Evolutionary conservation across 257 asterid genomes (phyloP), one percentile per base, ranked within the genome.

Genomic region (Capsicum baccatum): DNA sequence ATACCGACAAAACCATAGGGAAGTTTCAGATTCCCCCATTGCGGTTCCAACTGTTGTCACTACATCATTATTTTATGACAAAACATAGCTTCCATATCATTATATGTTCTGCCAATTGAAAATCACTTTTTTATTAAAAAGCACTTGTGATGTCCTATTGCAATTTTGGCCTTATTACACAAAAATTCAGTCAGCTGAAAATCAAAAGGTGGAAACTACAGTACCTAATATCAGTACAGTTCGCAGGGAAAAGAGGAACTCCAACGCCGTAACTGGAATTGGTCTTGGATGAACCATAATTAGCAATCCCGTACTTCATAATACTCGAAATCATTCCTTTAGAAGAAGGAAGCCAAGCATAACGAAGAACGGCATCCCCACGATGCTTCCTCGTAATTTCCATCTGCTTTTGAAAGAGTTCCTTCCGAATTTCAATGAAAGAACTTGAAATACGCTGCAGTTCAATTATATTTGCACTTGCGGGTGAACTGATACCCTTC

Each of bases 291-390:
- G 85, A 85, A 84, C 84, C 90, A 82, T 87, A 86, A 87, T 83
- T 76, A 83, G 93, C 93, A 82, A 94, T 82, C 19, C 99, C 98
- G 87, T 91, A 93, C 58, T 93, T 89, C 85, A 92, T 67, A 14
- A 93, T 87, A 83, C 89, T 86, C 4, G 86, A 83, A 60, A 89
- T 81, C 39, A 91, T 86, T 86, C 80, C 91, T 83, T 89, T 91
- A n/a, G 93, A 89, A 87, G 92, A 93, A 83, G 98, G 99, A 81
- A 95, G 97, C 99, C 99, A 95, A 39, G 98, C 99, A 83, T 89
- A 94, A 76, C 57, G 88, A 60, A 94, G 86, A 89, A 90, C 91
- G 71, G 97, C 93, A 93, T 89, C 91, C 62, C 98, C 99, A 15
- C 96, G 97, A 84, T 48, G 86, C 83, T 83, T 92, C 86, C 88